Evolutionary conservation across 2,329 filamentous ascomycete genomes (phyloP).

Genomic region (Monilinia polystroma): DNA sequence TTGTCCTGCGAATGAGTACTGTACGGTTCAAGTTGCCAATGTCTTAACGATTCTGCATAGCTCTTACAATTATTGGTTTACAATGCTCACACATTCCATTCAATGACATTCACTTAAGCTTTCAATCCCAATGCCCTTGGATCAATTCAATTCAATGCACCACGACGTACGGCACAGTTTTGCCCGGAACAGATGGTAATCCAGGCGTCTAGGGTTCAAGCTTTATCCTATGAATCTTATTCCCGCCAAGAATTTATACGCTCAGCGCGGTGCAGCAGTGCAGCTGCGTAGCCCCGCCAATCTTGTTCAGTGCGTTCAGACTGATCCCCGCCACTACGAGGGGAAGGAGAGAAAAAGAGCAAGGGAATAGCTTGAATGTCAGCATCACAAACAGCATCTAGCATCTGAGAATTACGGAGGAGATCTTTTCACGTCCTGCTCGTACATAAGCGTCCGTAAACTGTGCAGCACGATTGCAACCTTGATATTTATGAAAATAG

Average conservation of each 20-base stretch:
- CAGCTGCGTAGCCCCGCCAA: conserved; percentile 12
- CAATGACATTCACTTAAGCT: background rate
- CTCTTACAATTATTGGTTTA: too few relatives aligned
- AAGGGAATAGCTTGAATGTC: background rate
- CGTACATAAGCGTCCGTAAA: background rate
- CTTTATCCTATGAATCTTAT: conserved; percentile 8
- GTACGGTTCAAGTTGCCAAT: too few relatives aligned
- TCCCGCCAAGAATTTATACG: conserved; percentile 24
- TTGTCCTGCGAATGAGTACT: background rate
- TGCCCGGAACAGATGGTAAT: background rate
- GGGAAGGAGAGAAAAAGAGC: background rate
- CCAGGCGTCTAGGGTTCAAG: conserved; percentile 22
- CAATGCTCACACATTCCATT: too few relatives aligned
- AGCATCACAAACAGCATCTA: conserved; percentile 11
- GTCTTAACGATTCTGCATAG: too few relatives aligned
- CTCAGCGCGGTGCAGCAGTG: conserved; percentile 23
- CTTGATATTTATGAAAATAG: conserved; percentile 1
- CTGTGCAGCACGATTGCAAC: background rate
- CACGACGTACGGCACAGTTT: background rate
- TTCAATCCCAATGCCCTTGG: background rate
- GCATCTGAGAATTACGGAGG: background rate
- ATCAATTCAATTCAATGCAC: background rate
- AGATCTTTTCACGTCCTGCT: background rate
- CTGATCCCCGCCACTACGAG: background rate
- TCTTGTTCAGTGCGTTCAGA: conserved; percentile 3